Evolutionary conservation across 768 basidiomycete species (phyloP).

Genomic region (Hericium erinaceus): DNA sequence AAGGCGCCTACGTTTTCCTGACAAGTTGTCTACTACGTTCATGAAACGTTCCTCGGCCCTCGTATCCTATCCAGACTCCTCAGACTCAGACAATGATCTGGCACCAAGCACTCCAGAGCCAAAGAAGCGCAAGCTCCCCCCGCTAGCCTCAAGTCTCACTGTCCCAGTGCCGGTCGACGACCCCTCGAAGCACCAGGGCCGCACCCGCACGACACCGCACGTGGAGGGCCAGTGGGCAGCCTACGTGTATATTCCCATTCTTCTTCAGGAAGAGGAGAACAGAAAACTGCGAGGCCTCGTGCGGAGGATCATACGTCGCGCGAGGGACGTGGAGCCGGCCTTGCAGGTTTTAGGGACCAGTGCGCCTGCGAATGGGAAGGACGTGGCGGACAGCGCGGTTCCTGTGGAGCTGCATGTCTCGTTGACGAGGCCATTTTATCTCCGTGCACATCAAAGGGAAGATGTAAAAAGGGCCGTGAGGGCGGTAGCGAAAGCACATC

Average conservation of each 20-base stretch:
- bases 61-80: conserved; percentile 8
- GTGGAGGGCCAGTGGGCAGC: conserved; percentile 81
- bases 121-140: conserved; percentile 49
- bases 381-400: conserved; percentile 11
- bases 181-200: conserved; percentile 78
- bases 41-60: conserved; percentile 10
- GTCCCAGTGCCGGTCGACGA: conserved; percentile 51
- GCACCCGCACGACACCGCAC: conserved; percentile 64
- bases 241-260: conserved; percentile 66
- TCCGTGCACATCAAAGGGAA: conserved; percentile 73
- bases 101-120: not conserved
- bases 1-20: too few relatives aligned
- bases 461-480: conserved; percentile 58
- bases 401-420: conserved; percentile 68
- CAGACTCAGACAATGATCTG: not conserved
- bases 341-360: conserved; percentile 34
- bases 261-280: conserved; percentile 24
- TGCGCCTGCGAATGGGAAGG: conserved; percentile 1
- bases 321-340: conserved; percentile 35
- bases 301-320: conserved; percentile 32
- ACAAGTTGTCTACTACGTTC: not conserved
- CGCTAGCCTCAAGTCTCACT: conserved; percentile 41
- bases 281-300: conserved; percentile 39
- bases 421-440: conserved; percentile 70
- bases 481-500: conserved; percentile 34